Percentiles rank a stretch among this genome's conserved stretches.
Conservation (phyloP, 208 protist genomes). For the Crithidia thermophila region DNA sequence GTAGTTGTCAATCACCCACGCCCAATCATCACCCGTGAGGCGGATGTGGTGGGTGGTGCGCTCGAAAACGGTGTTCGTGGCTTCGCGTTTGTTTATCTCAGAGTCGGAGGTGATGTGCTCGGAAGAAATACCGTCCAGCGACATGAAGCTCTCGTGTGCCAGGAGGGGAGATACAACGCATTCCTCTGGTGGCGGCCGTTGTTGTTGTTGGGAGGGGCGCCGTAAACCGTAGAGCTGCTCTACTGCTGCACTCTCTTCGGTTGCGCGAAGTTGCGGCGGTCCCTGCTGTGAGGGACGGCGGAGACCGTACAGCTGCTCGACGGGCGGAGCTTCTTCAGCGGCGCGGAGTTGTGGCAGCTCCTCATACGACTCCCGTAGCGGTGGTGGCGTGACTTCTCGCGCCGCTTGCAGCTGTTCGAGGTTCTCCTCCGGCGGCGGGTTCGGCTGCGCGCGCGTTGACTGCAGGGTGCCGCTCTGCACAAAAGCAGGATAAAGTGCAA, state of each 20-base stretch:
- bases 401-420: background rate
- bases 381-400: background rate
- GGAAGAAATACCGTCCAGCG: constrained; percentile 2
- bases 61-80: background rate
- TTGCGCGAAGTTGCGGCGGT: background rate
- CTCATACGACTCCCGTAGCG: background rate
- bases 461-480: background rate
- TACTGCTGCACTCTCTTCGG: background rate
- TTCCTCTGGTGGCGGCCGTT: background rate
- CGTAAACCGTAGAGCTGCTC: background rate
- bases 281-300: background rate
- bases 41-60: constrained; percentile 40
- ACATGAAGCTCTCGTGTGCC: constrained; percentile 6
- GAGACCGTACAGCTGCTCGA: background rate
- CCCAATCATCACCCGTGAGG: constrained; percentile 54
- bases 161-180: background rate
- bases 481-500: constrained; percentile 26
- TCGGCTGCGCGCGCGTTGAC: background rate
- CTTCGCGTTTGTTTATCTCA: background rate
- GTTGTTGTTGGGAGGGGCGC: background rate
- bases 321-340: background rate
- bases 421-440: background rate
- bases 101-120: background rate
- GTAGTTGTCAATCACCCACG: constrained; percentile 26
- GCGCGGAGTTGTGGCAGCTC: background rate